phyloP scores from a whole-genome alignment of 352 stramenopile species.

The Phytophthora hybrid region DNA sequence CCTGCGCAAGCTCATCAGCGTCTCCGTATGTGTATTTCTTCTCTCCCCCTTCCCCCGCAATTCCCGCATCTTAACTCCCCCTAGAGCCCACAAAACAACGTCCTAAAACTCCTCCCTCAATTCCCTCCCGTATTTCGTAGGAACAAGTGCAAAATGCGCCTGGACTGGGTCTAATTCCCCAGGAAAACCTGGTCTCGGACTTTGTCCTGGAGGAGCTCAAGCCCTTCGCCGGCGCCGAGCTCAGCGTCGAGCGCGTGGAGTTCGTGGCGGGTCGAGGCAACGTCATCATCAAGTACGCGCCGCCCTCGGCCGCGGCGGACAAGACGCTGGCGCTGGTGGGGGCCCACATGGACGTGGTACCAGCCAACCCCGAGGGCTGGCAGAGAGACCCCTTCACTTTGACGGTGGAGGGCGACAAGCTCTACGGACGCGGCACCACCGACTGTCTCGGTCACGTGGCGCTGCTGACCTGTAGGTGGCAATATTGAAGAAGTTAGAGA shows the following conservation, averaged over 20 bases:
- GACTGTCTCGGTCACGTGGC: slow-evolving; percentile 94
- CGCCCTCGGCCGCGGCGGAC: slow-evolving; percentile 48
- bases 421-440: slow-evolving; percentile 93
- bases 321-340: slow-evolving; percentile 91
- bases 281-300: slow-evolving; percentile 92
- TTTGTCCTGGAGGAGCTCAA: slow-evolving; percentile 88
- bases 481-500: slow-evolving; percentile 1
- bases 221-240: slow-evolving; percentile 71
- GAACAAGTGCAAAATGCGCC: slow-evolving; percentile 65
- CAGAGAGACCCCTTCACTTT: slow-evolving; percentile 90
- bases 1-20: slow-evolving; percentile 81
- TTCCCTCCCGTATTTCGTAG: slow-evolving; percentile 7
- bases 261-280: slow-evolving; percentile 90
- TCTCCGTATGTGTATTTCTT: slow-evolving; percentile 30
- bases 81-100: neutral
- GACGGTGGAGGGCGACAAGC: slow-evolving; percentile 90
- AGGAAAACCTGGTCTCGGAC: slow-evolving; percentile 86
- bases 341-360: slow-evolving; percentile 93
- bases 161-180: slow-evolving; percentile 54
- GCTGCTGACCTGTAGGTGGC: slow-evolving; percentile 80
- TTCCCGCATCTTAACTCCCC: neutral
- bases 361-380: slow-evolving; percentile 93
- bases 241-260: slow-evolving; percentile 81
- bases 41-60: neutral
- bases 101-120: neutral